A percentile compares a stretch with the other conserved stretches of the same genome.
These are phyloP conservation scores for Phytophthora ohioensis DNA, from an alignment of 352 stramenopile genomes.

Conservation along the genomic window DNA sequence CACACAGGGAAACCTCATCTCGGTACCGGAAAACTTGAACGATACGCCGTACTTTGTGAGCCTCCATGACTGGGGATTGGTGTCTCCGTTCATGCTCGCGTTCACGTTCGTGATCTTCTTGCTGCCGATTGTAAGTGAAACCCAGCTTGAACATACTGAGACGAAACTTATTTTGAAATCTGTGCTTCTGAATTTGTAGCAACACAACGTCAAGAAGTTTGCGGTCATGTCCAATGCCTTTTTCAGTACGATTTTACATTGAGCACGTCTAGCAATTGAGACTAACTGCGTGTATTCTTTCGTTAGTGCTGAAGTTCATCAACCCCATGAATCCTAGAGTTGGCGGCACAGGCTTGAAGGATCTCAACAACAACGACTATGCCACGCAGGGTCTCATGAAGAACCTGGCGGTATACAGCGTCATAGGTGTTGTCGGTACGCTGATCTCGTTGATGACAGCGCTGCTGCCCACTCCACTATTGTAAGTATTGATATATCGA, in stretches of 20 bases:
- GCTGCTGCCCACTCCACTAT: conserved; percentile 64
- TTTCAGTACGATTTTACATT: conserved; percentile 56
- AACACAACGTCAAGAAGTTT: conserved; percentile 82
- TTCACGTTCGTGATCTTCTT: conserved; percentile 77
- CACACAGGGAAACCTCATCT: conserved; percentile 51
- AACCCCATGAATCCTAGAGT: conserved; percentile 71
- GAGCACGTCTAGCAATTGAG: background rate
- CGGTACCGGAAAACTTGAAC: conserved; percentile 52
- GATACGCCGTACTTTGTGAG: conserved; percentile 65
- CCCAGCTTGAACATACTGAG: background rate
- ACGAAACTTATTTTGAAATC: conserved; percentile 5
- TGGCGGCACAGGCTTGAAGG: conserved; percentile 49
- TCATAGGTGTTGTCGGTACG: conserved; percentile 65
- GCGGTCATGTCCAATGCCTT: conserved; percentile 77
- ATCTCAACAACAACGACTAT: conserved; percentile 53
- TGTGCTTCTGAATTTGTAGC: conserved; percentile 21
- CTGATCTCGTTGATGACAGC: conserved; percentile 67
- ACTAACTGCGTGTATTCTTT: background rate
- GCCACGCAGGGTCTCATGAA: conserved; percentile 60
- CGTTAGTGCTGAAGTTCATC: conserved; percentile 66
- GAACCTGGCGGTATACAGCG: conserved; percentile 72
- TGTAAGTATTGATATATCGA: conserved; percentile 39
- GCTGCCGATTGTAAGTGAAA: conserved; percentile 52
- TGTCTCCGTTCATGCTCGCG: conserved; percentile 59
- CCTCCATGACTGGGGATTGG: conserved; percentile 59